These are phyloP conservation scores for Falciphora oryzae DNA, from an alignment of 2,329 filamentous ascomycete species.

Conservation along the genomic window DNA sequence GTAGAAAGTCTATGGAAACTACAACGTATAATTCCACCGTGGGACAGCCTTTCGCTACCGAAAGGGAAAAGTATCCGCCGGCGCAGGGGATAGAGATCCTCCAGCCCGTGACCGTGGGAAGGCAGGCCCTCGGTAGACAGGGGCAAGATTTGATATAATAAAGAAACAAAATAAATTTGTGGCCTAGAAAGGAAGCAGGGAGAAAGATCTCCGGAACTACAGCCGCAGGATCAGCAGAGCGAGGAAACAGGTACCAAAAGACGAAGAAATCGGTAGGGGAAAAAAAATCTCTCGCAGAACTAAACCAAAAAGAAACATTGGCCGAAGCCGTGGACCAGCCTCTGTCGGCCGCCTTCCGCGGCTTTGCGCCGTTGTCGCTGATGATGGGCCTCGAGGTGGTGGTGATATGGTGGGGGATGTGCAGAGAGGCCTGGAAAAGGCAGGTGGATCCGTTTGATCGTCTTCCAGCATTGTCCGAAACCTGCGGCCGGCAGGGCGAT, in stretches of 20 bases:
- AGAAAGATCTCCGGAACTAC: too few species aligned
- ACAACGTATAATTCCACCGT: neutral
- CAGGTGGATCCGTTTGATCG: conserved; percentile 6
- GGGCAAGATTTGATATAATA: neutral
- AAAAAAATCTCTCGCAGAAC: neutral
- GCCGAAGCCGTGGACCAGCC: too few species aligned
- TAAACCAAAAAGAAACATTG: neutral
- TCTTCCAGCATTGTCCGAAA: conserved; percentile 6
- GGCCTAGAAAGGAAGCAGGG: neutral
- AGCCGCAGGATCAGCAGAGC: neutral
- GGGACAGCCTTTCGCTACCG: neutral
- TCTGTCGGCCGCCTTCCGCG: neutral
- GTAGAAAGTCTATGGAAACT: neutral
- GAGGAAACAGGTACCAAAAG: neutral
- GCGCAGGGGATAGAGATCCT: neutral
- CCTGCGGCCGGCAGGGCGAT: neutral
- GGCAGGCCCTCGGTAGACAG: neutral
- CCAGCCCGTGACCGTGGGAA: neutral
- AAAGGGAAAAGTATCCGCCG: neutral
- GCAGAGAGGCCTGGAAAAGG: neutral
- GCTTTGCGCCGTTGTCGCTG: neutral
- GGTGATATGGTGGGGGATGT: conserved; percentile 5
- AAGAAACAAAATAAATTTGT: neutral
- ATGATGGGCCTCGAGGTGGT: neutral
- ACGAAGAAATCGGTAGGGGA: neutral